Base-by-base conservation (phyloP, 176 grass and related monocot species). In the Juncus effusus region DNA sequence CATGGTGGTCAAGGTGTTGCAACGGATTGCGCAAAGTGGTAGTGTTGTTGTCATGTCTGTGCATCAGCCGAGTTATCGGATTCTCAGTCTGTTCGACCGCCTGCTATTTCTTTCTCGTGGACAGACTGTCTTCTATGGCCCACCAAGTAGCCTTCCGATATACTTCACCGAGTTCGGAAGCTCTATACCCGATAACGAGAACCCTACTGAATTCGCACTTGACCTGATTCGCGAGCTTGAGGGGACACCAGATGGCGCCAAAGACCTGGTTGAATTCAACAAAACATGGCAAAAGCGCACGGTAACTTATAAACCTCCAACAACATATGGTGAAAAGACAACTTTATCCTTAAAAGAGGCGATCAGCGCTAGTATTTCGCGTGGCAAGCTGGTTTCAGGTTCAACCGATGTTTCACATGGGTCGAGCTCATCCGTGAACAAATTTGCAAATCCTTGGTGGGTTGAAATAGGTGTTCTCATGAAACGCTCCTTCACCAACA, bases 1-100 rank as follows among this genome's bases (percentile, higher is more conserved):
- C 83, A 97, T 97, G 93, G 93, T 97, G 51, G 88, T 92, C 5
- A 79, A 82, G 51, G 93, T 97, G 37, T 80, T 97, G 28, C 88
- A 97, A 81, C 62, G 78, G 53, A 97, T 97, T 63, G 93, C 93
- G 4, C 93, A 92, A 28, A 97, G 93, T 65, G 93, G 93, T 51
- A 92, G 93, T 76, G 76, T 97, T 50, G 93, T 97, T 16, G 63
- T 97, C 60, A 97, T 92, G 93, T 86, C 93, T n/a, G 87, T 97
- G 67, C 93, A 97, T 84, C 93, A 97, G 64, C 93, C 93, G 2
- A 97, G 93, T 77, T 97, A 92, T 65, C 85, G 93, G 39, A 92
- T 97, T 70, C 93, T 97, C 36, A 62, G 77, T 42, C 76, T 97
- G 54, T 82, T 97, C 16, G 93, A 97, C 82, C 77, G 93, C n/a